Evolutionary conservation across 2,329 filamentous ascomycete species (phyloP).

Genomic region (Madurella mycetomatis): DNA sequence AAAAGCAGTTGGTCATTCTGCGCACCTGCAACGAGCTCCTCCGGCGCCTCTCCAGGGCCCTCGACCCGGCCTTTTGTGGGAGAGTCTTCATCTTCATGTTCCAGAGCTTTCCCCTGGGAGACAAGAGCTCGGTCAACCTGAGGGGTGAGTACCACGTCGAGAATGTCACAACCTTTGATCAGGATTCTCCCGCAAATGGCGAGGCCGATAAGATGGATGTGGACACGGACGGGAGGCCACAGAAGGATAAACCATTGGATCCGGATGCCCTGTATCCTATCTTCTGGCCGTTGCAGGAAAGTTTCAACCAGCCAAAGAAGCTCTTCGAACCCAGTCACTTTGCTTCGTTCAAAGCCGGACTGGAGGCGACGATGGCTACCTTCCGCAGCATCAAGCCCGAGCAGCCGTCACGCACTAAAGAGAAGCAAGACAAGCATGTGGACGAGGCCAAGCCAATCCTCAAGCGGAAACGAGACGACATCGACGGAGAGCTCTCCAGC

Average conservation of each 20-base stretch:
- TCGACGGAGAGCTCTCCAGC: conserved; percentile 60
- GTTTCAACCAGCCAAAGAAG: conserved; percentile 83
- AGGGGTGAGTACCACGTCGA: conserved; percentile 94
- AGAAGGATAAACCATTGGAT: conserved; percentile 50
- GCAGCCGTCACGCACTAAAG: conserved; percentile 42
- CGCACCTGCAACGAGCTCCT: conserved; percentile 92
- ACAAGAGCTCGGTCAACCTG: conserved; percentile 95
- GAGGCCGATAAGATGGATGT: conserved; percentile 60
- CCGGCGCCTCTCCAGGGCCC: conserved; percentile 87
- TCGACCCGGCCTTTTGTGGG: conserved; percentile 96
- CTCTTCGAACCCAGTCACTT: conserved; percentile 72
- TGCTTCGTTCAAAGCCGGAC: conserved; percentile 71
- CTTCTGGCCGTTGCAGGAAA: conserved; percentile 91
- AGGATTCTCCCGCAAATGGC: conserved; percentile 38
- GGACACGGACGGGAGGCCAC: conserved; percentile 46
- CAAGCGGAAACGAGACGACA: conserved; percentile 66
- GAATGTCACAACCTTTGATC: conserved; percentile 84
- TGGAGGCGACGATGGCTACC: conserved; percentile 60
- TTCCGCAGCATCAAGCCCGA: conserved; percentile 50
- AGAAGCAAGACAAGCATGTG: conserved; percentile 36
- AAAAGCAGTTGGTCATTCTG: conserved; percentile 85
- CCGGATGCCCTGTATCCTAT: conserved; percentile 76
- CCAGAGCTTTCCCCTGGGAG: conserved; percentile 92
- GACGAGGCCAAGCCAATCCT: conserved; percentile 61
- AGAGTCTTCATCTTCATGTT: conserved; percentile 98